A percentile compares a stretch with the other conserved stretches of the same genome.
phyloP scores from a whole-genome alignment of 2,329 filamentous ascomycete species.

The Simplicillium sp. region DNA sequence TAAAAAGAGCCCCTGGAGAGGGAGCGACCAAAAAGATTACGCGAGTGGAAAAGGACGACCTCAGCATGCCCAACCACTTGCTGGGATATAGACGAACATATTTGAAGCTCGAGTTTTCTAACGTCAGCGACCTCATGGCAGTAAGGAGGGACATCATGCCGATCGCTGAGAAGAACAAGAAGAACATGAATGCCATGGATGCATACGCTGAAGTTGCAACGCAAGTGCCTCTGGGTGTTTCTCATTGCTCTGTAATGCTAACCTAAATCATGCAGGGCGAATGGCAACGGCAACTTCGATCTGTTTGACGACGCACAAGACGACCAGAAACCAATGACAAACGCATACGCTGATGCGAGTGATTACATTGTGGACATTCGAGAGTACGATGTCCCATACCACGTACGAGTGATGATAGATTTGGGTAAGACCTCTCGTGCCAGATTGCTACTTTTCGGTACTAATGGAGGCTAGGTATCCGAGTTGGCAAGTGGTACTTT shows the following conservation, averaged over 20 bases:
- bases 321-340: conserved; percentile 70
- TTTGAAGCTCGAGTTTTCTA: conserved; percentile 76
- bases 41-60: conserved; percentile 82
- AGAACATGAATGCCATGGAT: conserved; percentile 94
- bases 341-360: conserved; percentile 74
- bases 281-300: conserved; percentile 75
- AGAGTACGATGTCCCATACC: conserved; percentile 98
- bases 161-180: conserved; percentile 92
- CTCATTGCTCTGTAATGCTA: too few species aligned
- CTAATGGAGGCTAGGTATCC: conserved; percentile 57
- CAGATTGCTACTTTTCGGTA: background rate
- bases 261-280: conserved; percentile 18
- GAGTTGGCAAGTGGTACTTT: conserved; percentile 94
- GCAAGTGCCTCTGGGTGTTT: conserved; percentile 40
- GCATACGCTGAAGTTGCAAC: conserved; percentile 93
- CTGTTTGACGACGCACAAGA: conserved; percentile 85
- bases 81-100: conserved; percentile 85
- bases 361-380: conserved; percentile 97
- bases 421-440: conserved; percentile 43
- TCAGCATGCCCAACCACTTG: conserved; percentile 91
- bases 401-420: conserved; percentile 97
- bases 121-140: conserved; percentile 78
- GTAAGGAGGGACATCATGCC: conserved; percentile 78
- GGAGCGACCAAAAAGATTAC: conserved; percentile 72
- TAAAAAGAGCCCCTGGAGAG: conserved; percentile 65